phyloP scores from a whole-genome alignment of 2,329 filamentous ascomycete species.

The Davidsoniella eucalypti region DNA sequence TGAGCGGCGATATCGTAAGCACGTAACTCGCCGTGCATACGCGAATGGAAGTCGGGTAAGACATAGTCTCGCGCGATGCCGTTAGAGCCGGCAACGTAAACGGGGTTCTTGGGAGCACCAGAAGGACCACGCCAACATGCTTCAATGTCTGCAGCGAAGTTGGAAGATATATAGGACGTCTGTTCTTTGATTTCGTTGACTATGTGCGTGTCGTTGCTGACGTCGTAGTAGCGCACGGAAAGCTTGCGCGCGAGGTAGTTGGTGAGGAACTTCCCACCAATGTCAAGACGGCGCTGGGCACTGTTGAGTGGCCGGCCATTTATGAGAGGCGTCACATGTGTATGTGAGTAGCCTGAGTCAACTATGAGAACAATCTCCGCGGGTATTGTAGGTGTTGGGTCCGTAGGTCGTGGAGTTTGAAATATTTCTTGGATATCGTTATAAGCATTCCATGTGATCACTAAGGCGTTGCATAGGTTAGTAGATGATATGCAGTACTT shows the following conservation, averaged over 20 bases:
- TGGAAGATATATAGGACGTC: constrained; percentile 63
- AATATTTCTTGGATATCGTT: constrained; percentile 59
- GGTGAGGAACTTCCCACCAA: constrained; percentile 84
- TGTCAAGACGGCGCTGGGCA: constrained; percentile 68
- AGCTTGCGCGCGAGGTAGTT: constrained; percentile 84
- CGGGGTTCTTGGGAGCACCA: constrained; percentile 33
- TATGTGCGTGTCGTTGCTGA: constrained; percentile 83
- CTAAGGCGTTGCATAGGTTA: constrained; percentile 24
- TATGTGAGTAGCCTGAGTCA: constrained; percentile 86
- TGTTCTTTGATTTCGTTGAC: constrained; percentile 94
- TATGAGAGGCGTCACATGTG: constrained; percentile 74
- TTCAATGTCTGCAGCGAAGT: constrained; percentile 67
- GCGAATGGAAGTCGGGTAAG: constrained; percentile 58
- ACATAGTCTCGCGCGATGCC: constrained; percentile 80
- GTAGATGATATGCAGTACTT: background rate
- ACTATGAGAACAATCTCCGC: constrained; percentile 75
- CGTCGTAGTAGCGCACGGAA: constrained; percentile 83
- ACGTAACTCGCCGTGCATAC: constrained; percentile 49
- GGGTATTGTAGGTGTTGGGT: constrained; percentile 29
- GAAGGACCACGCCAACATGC: constrained; percentile 64
- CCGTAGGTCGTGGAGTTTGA: constrained; percentile 36
- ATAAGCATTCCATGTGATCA: constrained; percentile 63
- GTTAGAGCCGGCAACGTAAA: constrained; percentile 29
- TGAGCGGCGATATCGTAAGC: constrained; percentile 58
- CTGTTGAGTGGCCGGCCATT: constrained; percentile 64